Percentiles rank a stretch among this genome's conserved stretches.
These are phyloP conservation scores for Forsythia suspensa DNA, from an alignment of 257 asterid species.

Conservation along the genomic window DNA sequence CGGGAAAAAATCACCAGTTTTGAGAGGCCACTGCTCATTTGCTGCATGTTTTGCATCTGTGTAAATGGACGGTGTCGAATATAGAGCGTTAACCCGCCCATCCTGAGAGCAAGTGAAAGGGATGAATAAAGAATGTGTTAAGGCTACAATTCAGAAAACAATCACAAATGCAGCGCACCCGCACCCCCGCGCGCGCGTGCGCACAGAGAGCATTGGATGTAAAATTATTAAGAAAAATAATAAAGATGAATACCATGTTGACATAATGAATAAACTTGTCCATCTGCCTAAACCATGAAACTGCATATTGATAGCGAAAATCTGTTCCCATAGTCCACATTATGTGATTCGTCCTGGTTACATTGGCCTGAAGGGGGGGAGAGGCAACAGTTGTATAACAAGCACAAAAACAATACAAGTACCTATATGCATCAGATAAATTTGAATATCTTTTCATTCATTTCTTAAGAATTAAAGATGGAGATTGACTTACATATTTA, in stretches of 20 bases:
- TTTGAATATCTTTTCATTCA: neutral
- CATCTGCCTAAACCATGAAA: constrained; percentile 80
- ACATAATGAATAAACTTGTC: constrained; percentile 82
- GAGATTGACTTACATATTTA: constrained; percentile 6
- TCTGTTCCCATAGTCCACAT: constrained; percentile 90
- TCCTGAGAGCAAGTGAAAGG: constrained; percentile 46
- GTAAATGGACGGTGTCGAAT: constrained; percentile 76
- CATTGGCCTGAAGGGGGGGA: constrained; percentile 50
- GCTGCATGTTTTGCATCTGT: constrained; percentile 74
- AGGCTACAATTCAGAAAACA: neutral
- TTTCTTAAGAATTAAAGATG: neutral
- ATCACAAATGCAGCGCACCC: neutral
- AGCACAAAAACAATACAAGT: constrained; percentile 7
- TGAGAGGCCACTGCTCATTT: constrained; percentile 65
- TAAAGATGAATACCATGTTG: constrained; percentile 45
- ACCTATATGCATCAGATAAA: constrained; percentile 13
- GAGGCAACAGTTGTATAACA: constrained; percentile 11
- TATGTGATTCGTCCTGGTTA: constrained; percentile 71
- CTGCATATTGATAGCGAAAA: constrained; percentile 76
- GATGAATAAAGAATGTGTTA: constrained; percentile 16
- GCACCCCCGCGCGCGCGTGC: neutral
- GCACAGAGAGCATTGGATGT: constrained; percentile 1
- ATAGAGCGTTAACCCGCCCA: constrained; percentile 80
- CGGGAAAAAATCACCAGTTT: constrained; percentile 89
- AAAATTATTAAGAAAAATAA: neutral